These are phyloP conservation scores for Arabidopsis hybrid DNA, from an alignment of 441 rosid genomes.

Conservation along the genomic window DNA sequence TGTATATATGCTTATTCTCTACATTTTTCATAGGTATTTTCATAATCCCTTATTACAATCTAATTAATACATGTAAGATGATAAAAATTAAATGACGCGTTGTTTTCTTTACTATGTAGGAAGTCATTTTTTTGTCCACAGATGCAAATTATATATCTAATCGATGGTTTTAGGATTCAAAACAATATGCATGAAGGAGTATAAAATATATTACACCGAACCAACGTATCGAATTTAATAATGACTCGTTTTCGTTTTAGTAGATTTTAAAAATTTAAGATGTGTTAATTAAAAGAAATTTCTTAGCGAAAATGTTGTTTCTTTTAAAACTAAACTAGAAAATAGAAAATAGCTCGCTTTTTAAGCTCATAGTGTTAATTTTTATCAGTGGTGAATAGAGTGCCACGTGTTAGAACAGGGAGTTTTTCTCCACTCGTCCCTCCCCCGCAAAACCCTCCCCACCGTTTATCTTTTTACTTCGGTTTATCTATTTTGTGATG, in stretches of 20 bases:
- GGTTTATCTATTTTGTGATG: background rate
- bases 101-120: background rate
- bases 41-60: background rate
- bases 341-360: background rate
- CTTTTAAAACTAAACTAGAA: background rate
- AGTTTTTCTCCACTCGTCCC: constrained; percentile 35
- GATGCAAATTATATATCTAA: background rate
- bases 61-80: background rate
- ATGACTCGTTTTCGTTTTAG: background rate
- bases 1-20: constrained; percentile 7
- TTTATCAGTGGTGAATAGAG: constrained; percentile 26
- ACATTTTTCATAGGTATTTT: constrained; percentile 2
- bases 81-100: background rate
- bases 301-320: background rate
- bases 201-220: background rate
- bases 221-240: background rate
- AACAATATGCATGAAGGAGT: background rate
- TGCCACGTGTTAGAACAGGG: constrained; percentile 45
- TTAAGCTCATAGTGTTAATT: background rate
- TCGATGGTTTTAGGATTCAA: background rate
- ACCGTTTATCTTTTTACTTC: constrained; percentile 34
- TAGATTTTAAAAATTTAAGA: background rate
- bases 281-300: background rate
- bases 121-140: background rate
- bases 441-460: constrained; percentile 44